Percentiles rank a stretch among this genome's conserved stretches.
Conservation (phyloP, 345 rosid species). For the Brassica incana region DNA sequence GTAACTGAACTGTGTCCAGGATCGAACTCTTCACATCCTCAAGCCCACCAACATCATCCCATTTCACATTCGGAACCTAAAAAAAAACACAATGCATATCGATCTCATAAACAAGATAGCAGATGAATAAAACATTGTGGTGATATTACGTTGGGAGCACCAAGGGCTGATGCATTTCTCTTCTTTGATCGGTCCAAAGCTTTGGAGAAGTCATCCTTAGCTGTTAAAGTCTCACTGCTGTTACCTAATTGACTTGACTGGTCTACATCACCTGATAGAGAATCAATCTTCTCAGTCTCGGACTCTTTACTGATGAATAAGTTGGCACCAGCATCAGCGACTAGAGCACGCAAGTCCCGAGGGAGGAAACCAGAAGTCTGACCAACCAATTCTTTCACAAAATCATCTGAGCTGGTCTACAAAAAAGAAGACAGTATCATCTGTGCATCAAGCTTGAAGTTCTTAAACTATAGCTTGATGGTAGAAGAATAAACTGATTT, state of each 20-base stretch:
- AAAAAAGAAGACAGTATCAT: conserved; percentile 36
- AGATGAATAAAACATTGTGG: not conserved
- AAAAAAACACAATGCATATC: conserved; percentile 11
- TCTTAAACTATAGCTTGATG: not conserved
- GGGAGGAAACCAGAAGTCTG: conserved; percentile 97
- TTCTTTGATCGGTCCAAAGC: conserved; percentile 90
- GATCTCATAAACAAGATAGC: not conserved
- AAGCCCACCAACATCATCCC: conserved; percentile 99
- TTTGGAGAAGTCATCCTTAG: conserved; percentile 59
- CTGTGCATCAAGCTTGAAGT: conserved; percentile 29
- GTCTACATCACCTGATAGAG: conserved; percentile 34
- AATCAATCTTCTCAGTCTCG: conserved; percentile 39
- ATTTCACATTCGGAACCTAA: conserved; percentile 90
- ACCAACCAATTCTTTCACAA: conserved; percentile 70
- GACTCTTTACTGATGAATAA: conserved; percentile 49
- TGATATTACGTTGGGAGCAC: conserved; percentile 82
- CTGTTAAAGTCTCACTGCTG: conserved; percentile 36
- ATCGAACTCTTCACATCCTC: conserved; percentile 95
- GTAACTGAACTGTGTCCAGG: conserved; percentile 95
- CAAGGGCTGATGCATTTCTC: conserved; percentile 90
- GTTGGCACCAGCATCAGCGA: conserved; percentile 90
- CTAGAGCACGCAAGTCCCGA: conserved; percentile 76
- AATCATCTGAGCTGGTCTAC: conserved; percentile 67
- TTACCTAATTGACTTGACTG: conserved; percentile 37
- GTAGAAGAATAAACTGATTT: not conserved